Base-by-base conservation (phyloP, 148 eudicot species). In the Drosera capensis region DNA sequence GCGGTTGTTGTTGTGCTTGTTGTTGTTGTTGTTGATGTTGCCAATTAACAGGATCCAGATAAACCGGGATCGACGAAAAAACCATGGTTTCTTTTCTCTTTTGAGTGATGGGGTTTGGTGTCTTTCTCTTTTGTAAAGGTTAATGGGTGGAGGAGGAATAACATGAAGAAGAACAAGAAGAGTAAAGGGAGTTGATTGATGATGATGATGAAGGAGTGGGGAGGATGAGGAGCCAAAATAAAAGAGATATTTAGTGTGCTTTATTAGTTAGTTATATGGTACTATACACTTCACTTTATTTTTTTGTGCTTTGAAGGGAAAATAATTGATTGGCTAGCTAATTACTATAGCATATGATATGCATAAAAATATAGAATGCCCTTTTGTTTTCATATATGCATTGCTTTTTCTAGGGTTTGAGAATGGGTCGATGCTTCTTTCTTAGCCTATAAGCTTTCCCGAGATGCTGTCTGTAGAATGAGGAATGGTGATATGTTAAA, bases 41-140 rank as follows among this genome's bases (percentile, higher is more conserved):
- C 86, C 86, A 79, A 52, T 74, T 68, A 75, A 72, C 52, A 15
- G 75, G 73, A 74, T 79, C 81, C 66, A 79, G 75, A 69, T 79
- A 79, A 54, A 75, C 68, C 46, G 71, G 86, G 52, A 79, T 55
- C 45, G 80, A 74, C 40, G 86, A 66, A 66, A 74, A 79, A 71
- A 65, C 78, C 86, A 79, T 79, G 61, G 56, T 45, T 66, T 20
- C 16, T 43, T 45, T 46, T 45, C 31, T 44, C 48, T 45, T 56
- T 37, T 49, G 6, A 8, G n/a, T n/a, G n/a, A n/a, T n/a, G 14
- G 19, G 35, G 25, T 42, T 41, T 41, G 48, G 39, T 28, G n/a
- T 23, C 55, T 49, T 56, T 66, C 68, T 63, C 71, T 79, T 79
- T 68, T 69, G 64, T 68, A 78, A 74, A 74, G 74, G 36, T 61